These are phyloP conservation scores for Eremomyces bilateralis DNA, from an alignment of 495 filamentous ascomycete genomes.

Conservation along the genomic window DNA sequence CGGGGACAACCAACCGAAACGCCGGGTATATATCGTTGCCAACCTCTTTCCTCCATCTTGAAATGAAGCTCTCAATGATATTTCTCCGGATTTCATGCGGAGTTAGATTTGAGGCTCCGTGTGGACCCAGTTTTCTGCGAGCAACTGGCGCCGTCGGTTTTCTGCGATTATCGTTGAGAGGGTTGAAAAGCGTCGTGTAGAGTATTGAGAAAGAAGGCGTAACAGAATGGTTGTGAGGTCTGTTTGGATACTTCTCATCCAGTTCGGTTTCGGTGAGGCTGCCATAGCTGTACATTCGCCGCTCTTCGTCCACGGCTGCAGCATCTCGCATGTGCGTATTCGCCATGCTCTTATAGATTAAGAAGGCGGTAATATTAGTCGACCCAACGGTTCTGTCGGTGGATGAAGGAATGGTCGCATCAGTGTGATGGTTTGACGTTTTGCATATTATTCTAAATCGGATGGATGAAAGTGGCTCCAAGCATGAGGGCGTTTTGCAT, in stretches of 20 bases:
- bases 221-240: conserved; percentile 54
- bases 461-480: no score
- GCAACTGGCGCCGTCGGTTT: conserved; percentile 31
- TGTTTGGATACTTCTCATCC: conserved; percentile 55
- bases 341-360: no score
- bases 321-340: conserved; percentile 17
- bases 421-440: no score
- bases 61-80: conserved; percentile 78
- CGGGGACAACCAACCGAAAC: conserved; percentile 75
- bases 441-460: no score
- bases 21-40: conserved; percentile 88
- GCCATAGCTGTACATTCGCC: conserved; percentile 22
- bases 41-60: conserved; percentile 68
- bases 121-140: conserved; percentile 33
- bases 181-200: conserved; percentile 60
- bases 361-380: no score
- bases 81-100: conserved; percentile 65
- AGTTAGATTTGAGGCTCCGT: conserved; percentile 35
- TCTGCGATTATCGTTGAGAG: conserved; percentile 65
- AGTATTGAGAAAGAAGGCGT: conserved; percentile 75
- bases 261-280: conserved; percentile 29
- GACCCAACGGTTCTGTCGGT: no score
- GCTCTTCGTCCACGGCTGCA: conserved; percentile 18
- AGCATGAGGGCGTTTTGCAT: no score
- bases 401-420: no score